Evolutionary conservation across 1,284 basidiomycete genomes (phyloP).

Genomic region (Sporisorium exsertum): DNA sequence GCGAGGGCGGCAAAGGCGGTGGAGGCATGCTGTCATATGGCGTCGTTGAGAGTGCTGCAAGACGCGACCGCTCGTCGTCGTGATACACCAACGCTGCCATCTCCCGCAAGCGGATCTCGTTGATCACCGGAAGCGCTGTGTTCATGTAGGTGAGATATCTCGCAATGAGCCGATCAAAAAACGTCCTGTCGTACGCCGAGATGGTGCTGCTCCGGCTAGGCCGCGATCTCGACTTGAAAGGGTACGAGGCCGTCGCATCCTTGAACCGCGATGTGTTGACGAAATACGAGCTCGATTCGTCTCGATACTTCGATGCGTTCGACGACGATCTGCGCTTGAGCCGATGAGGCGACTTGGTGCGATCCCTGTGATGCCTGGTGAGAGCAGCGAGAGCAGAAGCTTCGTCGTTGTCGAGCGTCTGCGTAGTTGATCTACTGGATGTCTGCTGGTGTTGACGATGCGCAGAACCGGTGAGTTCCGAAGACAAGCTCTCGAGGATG

Average conservation of each 20-base stretch:
- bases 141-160: slow-evolving; percentile 52
- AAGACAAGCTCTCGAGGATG: slow-evolving; percentile 45
- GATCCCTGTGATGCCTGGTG: slow-evolving; percentile 28
- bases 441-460: slow-evolving; percentile 14
- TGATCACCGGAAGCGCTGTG: slow-evolving; percentile 36
- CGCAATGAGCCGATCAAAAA: slow-evolving; percentile 43
- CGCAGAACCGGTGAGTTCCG: slow-evolving; percentile 30
- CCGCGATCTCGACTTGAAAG: slow-evolving; percentile 32
- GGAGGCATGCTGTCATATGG: slow-evolving; percentile 36
- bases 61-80: slow-evolving; percentile 26
- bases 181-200: slow-evolving; percentile 34
- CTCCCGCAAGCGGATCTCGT: slow-evolving; percentile 35
- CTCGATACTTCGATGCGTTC: slow-evolving; percentile 35
- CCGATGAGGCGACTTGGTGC: slow-evolving; percentile 29
- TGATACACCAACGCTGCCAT: slow-evolving; percentile 32
- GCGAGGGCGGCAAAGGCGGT: slow-evolving; percentile 25
- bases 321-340: slow-evolving; percentile 42
- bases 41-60: slow-evolving; percentile 11
- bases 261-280: slow-evolving; percentile 10
- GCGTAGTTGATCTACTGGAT: slow-evolving; percentile 10
- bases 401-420: slow-evolving; percentile 41
- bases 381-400: slow-evolving; percentile 36
- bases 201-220: slow-evolving; percentile 24
- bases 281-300: slow-evolving; percentile 22
- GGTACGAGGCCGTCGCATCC: slow-evolving; percentile 7